These are phyloP conservation scores for Aspergillus leporis DNA, from an alignment of 495 filamentous ascomycete species.

Conservation along the genomic window DNA sequence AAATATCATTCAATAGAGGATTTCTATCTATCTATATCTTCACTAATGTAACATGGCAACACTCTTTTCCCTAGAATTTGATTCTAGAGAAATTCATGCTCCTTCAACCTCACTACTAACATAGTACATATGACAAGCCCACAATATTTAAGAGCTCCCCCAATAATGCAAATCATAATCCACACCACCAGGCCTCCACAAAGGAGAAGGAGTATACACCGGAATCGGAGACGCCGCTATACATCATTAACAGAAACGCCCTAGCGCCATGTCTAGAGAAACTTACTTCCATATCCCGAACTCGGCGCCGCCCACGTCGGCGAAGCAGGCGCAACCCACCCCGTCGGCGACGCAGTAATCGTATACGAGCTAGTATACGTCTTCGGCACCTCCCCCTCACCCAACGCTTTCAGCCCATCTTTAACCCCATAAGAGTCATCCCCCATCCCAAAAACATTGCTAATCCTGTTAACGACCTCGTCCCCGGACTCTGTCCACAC, in stretches of 20 bases:
- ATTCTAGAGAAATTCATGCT: not conserved
- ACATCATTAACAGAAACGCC: not conserved
- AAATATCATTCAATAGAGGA: too few species aligned
- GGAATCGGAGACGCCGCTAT: conserved; percentile 29
- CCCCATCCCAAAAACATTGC: conserved; percentile 45
- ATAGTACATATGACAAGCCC: not conserved
- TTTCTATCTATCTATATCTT: too few species aligned
- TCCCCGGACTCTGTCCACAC: conserved; percentile 54
- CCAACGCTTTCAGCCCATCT: conserved; percentile 24
- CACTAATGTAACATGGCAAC: too few species aligned
- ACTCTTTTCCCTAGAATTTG: too few species aligned
- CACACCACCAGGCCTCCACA: conserved; percentile 29
- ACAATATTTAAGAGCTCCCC: conserved; percentile 22
- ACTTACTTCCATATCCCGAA: conserved; percentile 33
- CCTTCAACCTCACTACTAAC: not conserved
- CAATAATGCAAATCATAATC: conserved; percentile 34
- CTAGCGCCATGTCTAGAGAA: not conserved
- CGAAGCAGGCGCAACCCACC: conserved; percentile 22
- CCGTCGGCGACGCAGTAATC: conserved; percentile 29
- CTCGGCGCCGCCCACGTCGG: conserved; percentile 31
- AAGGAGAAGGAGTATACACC: conserved; percentile 25
- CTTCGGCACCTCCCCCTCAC: conserved; percentile 14
- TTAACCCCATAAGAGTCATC: conserved; percentile 31
- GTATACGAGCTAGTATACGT: conserved; percentile 30
- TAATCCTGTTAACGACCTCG: conserved; percentile 42